phyloP scores from a whole-genome alignment of 495 filamentous ascomycete genomes.

The Venustampulla echinocandica region DNA sequence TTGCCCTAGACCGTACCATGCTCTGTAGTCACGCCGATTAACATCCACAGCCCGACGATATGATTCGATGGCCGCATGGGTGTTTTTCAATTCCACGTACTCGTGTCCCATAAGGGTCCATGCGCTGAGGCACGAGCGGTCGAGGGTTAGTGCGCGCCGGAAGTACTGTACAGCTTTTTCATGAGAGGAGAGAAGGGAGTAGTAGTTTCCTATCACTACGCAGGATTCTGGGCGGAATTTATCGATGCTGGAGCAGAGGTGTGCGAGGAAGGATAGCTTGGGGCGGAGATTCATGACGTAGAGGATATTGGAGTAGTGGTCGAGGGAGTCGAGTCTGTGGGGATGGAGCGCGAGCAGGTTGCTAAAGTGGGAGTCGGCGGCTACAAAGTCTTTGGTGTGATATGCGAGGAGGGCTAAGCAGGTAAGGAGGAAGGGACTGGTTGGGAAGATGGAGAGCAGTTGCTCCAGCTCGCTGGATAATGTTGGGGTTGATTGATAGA shows the following conservation, averaged over 20 bases:
- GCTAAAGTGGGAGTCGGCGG: conserved; percentile 78
- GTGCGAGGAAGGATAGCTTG: conserved; percentile 85
- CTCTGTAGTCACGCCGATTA: conserved; percentile 93
- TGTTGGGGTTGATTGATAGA: conserved; percentile 74
- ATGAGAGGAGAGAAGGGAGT: conserved; percentile 83
- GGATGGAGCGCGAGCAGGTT: conserved; percentile 71
- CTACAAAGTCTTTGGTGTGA: conserved; percentile 86
- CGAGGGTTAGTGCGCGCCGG: conserved; percentile 87
- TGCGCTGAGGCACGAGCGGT: conserved; percentile 83
- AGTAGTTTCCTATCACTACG: conserved; percentile 96
- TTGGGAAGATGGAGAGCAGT: conserved; percentile 74
- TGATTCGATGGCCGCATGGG: conserved; percentile 93
- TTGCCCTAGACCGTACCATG: conserved; percentile 96
- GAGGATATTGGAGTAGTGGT: conserved; percentile 94
- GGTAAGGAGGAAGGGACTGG: conserved; percentile 78
- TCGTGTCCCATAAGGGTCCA: conserved; percentile 99
- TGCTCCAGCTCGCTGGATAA: conserved; percentile 65
- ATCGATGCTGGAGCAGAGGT: conserved; percentile 80
- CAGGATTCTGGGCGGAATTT: conserved; percentile 97
- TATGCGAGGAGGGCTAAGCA: conserved; percentile 83
- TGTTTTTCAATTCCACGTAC: conserved; percentile 98
- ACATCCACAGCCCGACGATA: conserved; percentile 94
- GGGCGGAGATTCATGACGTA: conserved; percentile 84
- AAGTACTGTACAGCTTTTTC: conserved; percentile 99
- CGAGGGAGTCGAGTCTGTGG: conserved; percentile 79